These are phyloP conservation scores for Priceomyces castillae DNA, from an alignment of 805 yeast species.

Conservation along the genomic window DNA sequence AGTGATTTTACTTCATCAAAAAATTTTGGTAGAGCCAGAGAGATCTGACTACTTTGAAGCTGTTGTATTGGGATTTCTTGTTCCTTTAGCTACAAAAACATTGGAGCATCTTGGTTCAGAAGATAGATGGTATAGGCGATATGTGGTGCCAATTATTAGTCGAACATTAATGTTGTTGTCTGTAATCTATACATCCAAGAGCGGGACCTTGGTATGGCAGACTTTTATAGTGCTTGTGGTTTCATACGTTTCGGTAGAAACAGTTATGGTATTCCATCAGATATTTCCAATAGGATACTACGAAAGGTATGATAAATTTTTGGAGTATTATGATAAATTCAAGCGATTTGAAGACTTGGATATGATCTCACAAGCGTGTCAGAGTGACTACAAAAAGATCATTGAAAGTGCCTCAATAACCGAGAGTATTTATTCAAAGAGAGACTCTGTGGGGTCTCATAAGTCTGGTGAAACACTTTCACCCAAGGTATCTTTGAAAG, in stretches of 20 bases:
- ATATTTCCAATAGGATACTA: conserved; percentile 10
- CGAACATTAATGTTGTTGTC: conserved; percentile 1
- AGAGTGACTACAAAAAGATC: conserved; percentile 11
- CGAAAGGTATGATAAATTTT: conserved; percentile 13
- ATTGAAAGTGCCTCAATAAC: conserved; percentile 8
- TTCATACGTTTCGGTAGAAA: background rate
- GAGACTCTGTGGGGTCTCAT: conserved; percentile 13
- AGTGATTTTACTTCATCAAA: background rate
- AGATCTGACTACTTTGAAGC: conserved; percentile 3
- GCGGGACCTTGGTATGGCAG: background rate
- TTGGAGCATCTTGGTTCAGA: background rate
- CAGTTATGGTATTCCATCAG: background rate
- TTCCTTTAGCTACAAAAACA: background rate
- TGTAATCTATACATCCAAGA: background rate
- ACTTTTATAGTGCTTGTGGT: background rate
- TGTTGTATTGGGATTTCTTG: background rate
- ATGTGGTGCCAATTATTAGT: background rate
- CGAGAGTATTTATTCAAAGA: conserved; percentile 4
- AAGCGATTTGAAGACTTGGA: conserved; percentile 12
- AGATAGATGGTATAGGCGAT: background rate
- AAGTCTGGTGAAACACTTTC: conserved; percentile 17
- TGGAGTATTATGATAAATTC: conserved; percentile 17
- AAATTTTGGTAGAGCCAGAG: background rate
- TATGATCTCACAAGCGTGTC: conserved; percentile 6
- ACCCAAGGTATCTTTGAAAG: conserved; percentile 8